Evolutionary conservation across 1,139 yeast species (phyloP), one percentile per base, ranked within the genome.

Genomic region (Barnettozyma hawaiiensis): DNA sequence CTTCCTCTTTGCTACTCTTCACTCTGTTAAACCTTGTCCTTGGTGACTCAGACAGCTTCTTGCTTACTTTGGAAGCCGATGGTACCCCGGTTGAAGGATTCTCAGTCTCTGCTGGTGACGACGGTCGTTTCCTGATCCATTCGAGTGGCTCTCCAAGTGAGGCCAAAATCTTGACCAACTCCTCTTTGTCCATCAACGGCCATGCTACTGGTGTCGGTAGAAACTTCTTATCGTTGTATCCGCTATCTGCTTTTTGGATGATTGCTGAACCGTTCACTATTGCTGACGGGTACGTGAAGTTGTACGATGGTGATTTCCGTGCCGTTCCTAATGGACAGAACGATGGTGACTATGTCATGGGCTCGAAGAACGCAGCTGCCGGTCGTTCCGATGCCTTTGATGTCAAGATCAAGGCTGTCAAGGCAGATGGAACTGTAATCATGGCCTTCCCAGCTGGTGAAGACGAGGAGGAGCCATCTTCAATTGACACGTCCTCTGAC

Each of bases 331-430:
- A 37, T 15, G 52, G 51, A 15, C 32, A 40, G 7, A 21, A 19
- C 11, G 39, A 40, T 20, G 48, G 42, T 15, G 35, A 22, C 15
- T 45, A 31, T 19, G 47, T 43, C 4, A 10, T 45, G 10, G 48
- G 47, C n/a, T 43, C 48, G 11, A 35, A 33, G 24, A 43, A 43
- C 31, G 48, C 45, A 15, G 48, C 46, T 18, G 31, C 44, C 10
- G 34, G 40, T 21, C 37, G 44, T 31, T 20, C 42, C 2, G 46
- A 45, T 34, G 44, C 35, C 9, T 33, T 22, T 21, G 28, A 27
- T n/a, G 23, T 37, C 10, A 33, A 33, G 5, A 37, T 41, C 28
- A 37, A 28, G 16, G 44, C 41, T 14, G 22, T 32, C 10, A 22
- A 26, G 5, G 15, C 20, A 7, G 26, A 41, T 33, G 44, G 39